phyloP scores from a whole-genome alignment of 805 yeast genomes.

The Candida ficus region DNA sequence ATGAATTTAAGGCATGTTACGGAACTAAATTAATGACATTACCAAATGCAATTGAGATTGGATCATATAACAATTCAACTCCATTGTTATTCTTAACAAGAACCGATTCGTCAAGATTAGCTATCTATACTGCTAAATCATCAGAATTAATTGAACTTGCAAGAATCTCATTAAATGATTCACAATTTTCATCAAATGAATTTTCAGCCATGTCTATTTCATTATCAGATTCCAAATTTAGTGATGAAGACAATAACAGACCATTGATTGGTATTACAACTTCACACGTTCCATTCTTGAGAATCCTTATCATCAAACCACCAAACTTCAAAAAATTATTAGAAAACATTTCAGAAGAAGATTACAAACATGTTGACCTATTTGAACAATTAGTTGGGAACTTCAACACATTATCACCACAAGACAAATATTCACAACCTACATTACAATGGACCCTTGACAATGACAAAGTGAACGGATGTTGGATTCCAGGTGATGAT shows the following conservation, averaged over 20 bases:
- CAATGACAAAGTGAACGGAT: slow-evolving; percentile 34
- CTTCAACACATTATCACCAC: slow-evolving; percentile 52
- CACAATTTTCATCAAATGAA: slow-evolving; percentile 61
- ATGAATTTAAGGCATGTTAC: background rate
- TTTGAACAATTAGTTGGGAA: slow-evolving; percentile 35
- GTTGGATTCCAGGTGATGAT: slow-evolving; percentile 70
- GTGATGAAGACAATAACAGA: background rate
- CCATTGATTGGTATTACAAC: slow-evolving; percentile 58
- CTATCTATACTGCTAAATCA: slow-evolving; percentile 26
- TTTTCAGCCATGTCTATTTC: slow-evolving; percentile 53
- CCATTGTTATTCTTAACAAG: slow-evolving; percentile 52
- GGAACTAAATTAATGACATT: slow-evolving; percentile 37
- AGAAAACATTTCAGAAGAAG: background rate
- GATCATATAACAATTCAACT: slow-evolving; percentile 14
- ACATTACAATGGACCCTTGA: slow-evolving; percentile 37
- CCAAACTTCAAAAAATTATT: slow-evolving; percentile 24
- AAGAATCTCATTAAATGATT: slow-evolving; percentile 61
- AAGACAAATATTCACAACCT: slow-evolving; percentile 59
- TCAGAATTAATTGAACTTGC: slow-evolving; percentile 29
- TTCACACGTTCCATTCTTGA: slow-evolving; percentile 72
- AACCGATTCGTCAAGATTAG: slow-evolving; percentile 52
- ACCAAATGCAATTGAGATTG: slow-evolving; percentile 46
- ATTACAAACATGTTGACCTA: background rate
- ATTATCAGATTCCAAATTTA: slow-evolving; percentile 15
- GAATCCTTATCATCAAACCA: slow-evolving; percentile 52